These are phyloP conservation scores for Mrakia gelida DNA, from an alignment of 768 basidiomycete genomes.

Conservation along the genomic window DNA sequence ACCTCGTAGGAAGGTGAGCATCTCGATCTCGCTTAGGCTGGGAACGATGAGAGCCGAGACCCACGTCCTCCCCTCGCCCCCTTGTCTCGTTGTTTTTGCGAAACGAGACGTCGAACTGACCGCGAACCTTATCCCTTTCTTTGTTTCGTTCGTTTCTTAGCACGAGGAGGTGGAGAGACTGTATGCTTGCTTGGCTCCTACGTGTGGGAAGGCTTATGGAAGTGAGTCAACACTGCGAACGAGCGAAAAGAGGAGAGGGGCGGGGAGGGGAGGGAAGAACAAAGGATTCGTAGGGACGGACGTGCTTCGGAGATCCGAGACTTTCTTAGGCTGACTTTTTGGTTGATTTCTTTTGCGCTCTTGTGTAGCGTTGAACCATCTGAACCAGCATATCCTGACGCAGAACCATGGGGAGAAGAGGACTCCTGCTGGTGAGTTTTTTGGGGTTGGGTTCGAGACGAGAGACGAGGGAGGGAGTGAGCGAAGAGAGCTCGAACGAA, in stretches of 20 bases:
- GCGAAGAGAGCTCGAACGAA: background rate
- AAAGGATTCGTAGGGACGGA: background rate
- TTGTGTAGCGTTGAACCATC: conserved; percentile 68
- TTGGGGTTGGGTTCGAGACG: background rate
- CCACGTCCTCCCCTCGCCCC: too few species aligned
- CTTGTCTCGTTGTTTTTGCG: too few species aligned
- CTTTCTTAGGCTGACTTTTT: background rate
- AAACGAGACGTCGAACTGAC: background rate
- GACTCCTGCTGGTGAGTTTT: conserved; percentile 72
- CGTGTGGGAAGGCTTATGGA: background rate
- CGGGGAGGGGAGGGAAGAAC: background rate
- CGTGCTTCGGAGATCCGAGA: background rate
- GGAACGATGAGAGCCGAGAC: too few species aligned
- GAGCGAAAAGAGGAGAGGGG: background rate
- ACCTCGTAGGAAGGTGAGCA: conserved; percentile 17
- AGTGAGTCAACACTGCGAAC: background rate
- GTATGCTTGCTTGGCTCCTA: conserved; percentile 5
- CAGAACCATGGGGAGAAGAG: conserved; percentile 91
- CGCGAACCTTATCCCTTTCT: background rate
- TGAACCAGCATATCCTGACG: conserved; percentile 98
- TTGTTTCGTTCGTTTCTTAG: background rate
- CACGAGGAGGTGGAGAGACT: conserved; percentile 28
- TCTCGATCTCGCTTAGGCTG: background rate
- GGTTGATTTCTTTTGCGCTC: background rate
- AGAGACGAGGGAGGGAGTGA: too few species aligned